Percentiles rank a stretch among this genome's conserved stretches.
These are phyloP conservation scores for Silene noctiflora DNA, from an alignment of 179 eudicot species.

Conservation along the genomic window DNA sequence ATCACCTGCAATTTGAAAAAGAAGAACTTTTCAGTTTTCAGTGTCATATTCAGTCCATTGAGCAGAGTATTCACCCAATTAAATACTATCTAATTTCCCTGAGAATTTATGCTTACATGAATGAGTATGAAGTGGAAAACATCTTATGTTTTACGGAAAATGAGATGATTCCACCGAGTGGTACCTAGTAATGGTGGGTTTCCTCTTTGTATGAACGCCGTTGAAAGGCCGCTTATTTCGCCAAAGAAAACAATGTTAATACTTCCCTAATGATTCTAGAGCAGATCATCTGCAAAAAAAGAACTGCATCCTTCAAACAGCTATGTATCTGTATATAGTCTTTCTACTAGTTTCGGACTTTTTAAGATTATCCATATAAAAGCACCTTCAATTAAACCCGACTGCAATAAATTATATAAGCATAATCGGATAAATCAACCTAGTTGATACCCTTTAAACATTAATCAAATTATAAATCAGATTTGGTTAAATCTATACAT, in stretches of 20 bases:
- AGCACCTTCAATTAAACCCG: not conserved
- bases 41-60: not conserved
- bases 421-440: not conserved
- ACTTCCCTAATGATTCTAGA: not conserved
- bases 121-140: no score
- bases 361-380: not conserved
- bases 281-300: not conserved
- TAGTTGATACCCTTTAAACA: not conserved
- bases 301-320: not conserved
- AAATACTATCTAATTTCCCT: not conserved
- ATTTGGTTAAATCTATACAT: constrained; percentile 12
- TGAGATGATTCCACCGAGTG: no score
- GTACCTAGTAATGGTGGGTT: not conserved
- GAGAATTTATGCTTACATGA: not conserved
- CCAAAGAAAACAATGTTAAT: no score
- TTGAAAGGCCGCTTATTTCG: no score
- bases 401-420: not conserved
- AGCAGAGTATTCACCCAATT: not conserved
- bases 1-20: not conserved
- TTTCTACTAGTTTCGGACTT: not conserved
- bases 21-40: not conserved
- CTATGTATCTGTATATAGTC: no score
- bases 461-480: not conserved
- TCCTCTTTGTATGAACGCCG: not conserved
- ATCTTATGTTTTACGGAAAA: not conserved